phyloP scores from a whole-genome alignment of 2,329 filamentous ascomycete species.

The Setomelanomma holmii region DNA sequence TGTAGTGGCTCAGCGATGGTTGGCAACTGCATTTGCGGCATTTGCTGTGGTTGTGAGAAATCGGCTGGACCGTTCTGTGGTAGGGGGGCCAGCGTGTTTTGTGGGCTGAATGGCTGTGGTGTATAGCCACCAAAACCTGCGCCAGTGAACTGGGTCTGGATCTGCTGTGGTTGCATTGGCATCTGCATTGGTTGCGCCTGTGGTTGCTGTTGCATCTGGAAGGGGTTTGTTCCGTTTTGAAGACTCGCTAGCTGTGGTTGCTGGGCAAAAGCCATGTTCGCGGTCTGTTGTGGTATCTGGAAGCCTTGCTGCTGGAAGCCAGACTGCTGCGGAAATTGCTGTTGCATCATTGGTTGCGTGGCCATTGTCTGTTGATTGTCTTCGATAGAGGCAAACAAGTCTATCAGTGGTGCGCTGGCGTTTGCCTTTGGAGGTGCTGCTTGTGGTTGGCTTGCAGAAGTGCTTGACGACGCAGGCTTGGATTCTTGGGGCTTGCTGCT shows the following conservation, averaged over 20 bases:
- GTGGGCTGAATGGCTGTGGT: conserved; percentile 63
- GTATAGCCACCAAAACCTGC: conserved; percentile 86
- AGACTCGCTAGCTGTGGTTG: conserved; percentile 63
- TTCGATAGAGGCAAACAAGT: conserved; percentile 42
- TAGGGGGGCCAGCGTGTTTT: conserved; percentile 54
- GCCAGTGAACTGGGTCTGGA: conserved; percentile 71
- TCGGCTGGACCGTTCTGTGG: conserved; percentile 57
- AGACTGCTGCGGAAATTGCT: conserved; percentile 43
- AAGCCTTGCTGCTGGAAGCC: conserved; percentile 32
- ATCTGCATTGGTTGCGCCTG: conserved; percentile 7
- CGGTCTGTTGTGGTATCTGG: conserved; percentile 53
- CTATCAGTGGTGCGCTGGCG: conserved; percentile 40
- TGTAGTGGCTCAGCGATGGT: conserved; percentile 52
- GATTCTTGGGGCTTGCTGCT: conserved; percentile 48
- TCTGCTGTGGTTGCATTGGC: conserved; percentile 48
- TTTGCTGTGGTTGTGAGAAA: conserved; percentile 53
- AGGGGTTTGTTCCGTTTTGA: conserved; percentile 74
- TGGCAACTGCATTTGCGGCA: conserved; percentile 34
- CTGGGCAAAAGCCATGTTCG: conserved; percentile 34
- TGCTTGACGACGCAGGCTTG: conserved; percentile 35
- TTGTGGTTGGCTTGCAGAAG: conserved; percentile 32
- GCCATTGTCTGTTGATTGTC: conserved; percentile 48
- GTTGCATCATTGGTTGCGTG: conserved; percentile 41
- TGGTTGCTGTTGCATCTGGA: conserved; percentile 72
- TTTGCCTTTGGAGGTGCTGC: conserved; percentile 24